Percentiles rank a stretch among this genome's conserved stretches.
These are phyloP conservation scores for Silene latifolia DNA, from an alignment of 148 eudicot genomes.

Conservation along the genomic window DNA sequence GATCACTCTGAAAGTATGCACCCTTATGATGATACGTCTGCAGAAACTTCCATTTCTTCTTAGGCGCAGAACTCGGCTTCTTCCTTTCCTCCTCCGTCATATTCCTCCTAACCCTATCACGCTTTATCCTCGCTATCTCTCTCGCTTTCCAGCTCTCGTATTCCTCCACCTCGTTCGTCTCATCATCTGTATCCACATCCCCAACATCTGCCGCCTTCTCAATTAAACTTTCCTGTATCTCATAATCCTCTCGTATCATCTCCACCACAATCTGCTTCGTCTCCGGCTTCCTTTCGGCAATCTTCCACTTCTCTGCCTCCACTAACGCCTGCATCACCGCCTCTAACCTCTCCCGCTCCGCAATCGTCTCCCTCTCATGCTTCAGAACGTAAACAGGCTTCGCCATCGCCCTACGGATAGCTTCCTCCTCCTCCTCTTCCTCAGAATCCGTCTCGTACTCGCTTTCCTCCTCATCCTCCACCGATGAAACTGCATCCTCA, in stretches of 20 bases:
- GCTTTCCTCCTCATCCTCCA: slow-evolving; percentile 34
- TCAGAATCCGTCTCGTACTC: slow-evolving; percentile 77
- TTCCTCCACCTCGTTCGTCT: slow-evolving; percentile 84
- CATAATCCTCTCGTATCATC: slow-evolving; percentile 53
- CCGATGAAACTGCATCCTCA: slow-evolving; percentile 21
- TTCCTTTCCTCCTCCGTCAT: background rate
- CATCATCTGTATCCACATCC: slow-evolving; percentile 86
- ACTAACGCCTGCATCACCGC: slow-evolving; percentile 51
- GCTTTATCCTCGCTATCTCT: slow-evolving; percentile 36
- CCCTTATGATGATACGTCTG: slow-evolving; percentile 85
- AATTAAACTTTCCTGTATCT: slow-evolving; percentile 39
- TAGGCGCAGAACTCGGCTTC: background rate
- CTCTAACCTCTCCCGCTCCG: slow-evolving; percentile 57
- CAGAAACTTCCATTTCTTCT: slow-evolving; percentile 78
- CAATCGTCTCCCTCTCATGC: slow-evolving; percentile 63
- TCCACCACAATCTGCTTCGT: slow-evolving; percentile 63
- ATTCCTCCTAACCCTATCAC: slow-evolving; percentile 64
- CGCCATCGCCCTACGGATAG: slow-evolving; percentile 41
- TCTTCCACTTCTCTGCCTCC: slow-evolving; percentile 46
- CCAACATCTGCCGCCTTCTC: slow-evolving; percentile 58
- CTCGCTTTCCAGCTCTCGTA: slow-evolving; percentile 85
- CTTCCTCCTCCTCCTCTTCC: no score
- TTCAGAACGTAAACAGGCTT: slow-evolving; percentile 73
- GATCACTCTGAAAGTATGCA: slow-evolving; percentile 63
- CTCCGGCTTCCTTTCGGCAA: slow-evolving; percentile 53